These are phyloP conservation scores for Solanum sitiens DNA, from an alignment of 257 asterid genomes.

Conservation along the genomic window DNA sequence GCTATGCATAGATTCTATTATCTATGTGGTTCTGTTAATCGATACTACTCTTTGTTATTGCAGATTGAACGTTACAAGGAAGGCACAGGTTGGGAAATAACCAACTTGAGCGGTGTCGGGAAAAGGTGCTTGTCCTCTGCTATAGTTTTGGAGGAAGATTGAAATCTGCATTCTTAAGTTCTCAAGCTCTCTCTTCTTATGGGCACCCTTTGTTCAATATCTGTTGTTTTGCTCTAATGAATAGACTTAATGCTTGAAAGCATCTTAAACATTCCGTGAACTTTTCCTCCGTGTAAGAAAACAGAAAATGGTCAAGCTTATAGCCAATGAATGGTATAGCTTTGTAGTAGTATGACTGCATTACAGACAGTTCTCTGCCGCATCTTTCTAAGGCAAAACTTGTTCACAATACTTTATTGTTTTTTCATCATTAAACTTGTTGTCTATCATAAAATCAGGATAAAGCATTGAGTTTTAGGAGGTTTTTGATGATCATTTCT, in stretches of 20 bases:
- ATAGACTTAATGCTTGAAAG: neutral
- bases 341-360: neutral
- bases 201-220: neutral
- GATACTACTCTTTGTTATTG: neutral
- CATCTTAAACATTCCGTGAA: neutral
- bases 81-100: slow-evolving; percentile 57
- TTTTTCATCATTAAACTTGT: neutral
- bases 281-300: neutral
- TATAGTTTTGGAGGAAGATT: slow-evolving; percentile 32
- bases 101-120: slow-evolving; percentile 36
- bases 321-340: neutral
- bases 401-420: neutral
- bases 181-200: neutral
- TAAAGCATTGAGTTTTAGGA: neutral
- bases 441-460: too few relatives aligned
- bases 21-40: neutral
- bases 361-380: neutral
- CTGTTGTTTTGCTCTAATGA: neutral
- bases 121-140: slow-evolving; percentile 54
- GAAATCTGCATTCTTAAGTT: neutral
- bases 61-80: slow-evolving; percentile 74
- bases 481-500: neutral
- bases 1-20: neutral
- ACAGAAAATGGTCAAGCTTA: neutral
- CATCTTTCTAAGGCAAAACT: neutral